Base-by-base conservation (phyloP, 2,329 filamentous ascomycete species). In the Ambrosiella cleistominuta region DNA sequence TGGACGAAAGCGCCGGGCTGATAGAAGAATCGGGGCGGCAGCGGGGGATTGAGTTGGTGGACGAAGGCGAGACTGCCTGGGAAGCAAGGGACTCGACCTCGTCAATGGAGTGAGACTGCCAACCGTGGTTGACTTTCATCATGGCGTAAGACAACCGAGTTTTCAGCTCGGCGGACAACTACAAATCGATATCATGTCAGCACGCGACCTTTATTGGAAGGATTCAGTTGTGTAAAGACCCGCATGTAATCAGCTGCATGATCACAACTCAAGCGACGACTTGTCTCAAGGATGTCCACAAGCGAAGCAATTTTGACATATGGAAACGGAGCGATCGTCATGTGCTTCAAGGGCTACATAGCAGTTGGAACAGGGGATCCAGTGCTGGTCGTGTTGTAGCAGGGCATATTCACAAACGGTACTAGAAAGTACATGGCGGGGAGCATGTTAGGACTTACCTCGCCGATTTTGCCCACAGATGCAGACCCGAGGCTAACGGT, bases 101-200 rank as follows among this genome's bases (percentile, higher is more conserved):
- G 58, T 85, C 82, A 60, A 93, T 80, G 15, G 81, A 82, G 62
- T 85, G 82, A 54, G 83, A 78, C 70, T 95, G 86, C 85, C 89
- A 93, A 60, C 88, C 88, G 66, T 94, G 83, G 67, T 88, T 88
- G 45, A 96, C 86, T 70, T 95, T 96, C 67, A 94, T 79, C 79
- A 95, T 93, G 63, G 91, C 91, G 69, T 96, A 96, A 6, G 88
- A 88, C 36, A 97, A 77, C 65, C 88, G 85, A 55, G 88, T 83
- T 66, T 84, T 85, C 56, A 97, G 77, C 66, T 91, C 86, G 57
- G 83, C 80, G 45, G 87, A 88, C 57, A 88, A 72, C 85, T 89
- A 67, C 8, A 12, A 62, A 39, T 37, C 42, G 35, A 3, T n/a
- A 12, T 37, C 19, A 44, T 17, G 35, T 53, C 35, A n/a, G 40